phyloP scores from a whole-genome alignment of 179 eudicot species.

The Patellifolia procumbens region DNA sequence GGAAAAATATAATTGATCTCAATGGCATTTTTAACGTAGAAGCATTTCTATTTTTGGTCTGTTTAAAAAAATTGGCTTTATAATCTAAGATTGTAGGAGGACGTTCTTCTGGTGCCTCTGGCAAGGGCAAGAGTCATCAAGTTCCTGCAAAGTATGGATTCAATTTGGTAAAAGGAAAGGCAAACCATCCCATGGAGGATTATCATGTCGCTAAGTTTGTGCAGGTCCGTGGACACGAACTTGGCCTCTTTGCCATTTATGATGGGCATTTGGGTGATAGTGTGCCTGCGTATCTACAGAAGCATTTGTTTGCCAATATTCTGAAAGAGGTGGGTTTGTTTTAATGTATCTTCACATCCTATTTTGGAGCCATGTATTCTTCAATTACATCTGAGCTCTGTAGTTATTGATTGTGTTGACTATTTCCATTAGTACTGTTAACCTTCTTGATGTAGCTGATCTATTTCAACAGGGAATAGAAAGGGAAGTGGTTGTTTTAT shows the following conservation, averaged over 20 bases:
- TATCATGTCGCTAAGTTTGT: constrained; percentile 80
- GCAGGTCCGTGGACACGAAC: constrained; percentile 52
- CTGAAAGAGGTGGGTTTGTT: constrained; percentile 61
- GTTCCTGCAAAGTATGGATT: constrained; percentile 68
- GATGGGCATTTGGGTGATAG: constrained; percentile 88
- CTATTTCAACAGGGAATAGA: background rate
- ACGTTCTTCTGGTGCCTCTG: constrained; percentile 53
- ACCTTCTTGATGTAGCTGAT: background rate
- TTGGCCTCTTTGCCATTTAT: constrained; percentile 85
- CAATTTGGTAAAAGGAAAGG: constrained; percentile 77
- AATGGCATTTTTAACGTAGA: background rate
- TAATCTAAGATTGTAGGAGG: constrained; percentile 51
- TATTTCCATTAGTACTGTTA: constrained; percentile 1
- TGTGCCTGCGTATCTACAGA: constrained; percentile 85
- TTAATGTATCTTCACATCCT: background rate
- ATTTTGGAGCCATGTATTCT: background rate
- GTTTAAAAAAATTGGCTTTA: constrained; percentile 10
- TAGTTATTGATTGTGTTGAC: constrained; percentile 1
- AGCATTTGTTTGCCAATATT: constrained; percentile 79
- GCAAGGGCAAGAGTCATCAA: constrained; percentile 70
- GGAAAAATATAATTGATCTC: background rate
- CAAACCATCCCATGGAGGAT: constrained; percentile 94
- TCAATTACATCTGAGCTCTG: background rate
- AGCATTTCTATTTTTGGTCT: background rate
- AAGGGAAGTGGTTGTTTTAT: background rate